These are phyloP conservation scores for Penicillium palitans DNA, from an alignment of 2,329 filamentous ascomycete species.

Conservation along the genomic window DNA sequence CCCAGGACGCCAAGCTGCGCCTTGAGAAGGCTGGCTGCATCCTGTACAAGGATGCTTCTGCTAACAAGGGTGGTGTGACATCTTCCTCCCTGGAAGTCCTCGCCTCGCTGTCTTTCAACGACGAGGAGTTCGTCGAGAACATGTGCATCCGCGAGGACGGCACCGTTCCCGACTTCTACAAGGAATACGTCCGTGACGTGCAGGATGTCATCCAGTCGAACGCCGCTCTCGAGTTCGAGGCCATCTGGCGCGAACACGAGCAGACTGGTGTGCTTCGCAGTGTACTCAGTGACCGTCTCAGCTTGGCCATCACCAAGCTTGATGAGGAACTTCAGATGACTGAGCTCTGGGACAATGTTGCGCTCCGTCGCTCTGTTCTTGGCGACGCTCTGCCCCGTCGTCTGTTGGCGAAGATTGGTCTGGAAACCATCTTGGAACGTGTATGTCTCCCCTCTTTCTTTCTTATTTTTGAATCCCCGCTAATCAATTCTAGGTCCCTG, in stretches of 20 bases:
- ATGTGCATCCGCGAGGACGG: constrained; percentile 86
- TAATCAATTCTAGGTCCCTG: constrained; percentile 64
- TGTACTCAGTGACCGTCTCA: constrained; percentile 87
- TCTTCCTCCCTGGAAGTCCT: constrained; percentile 96
- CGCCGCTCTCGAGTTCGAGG: constrained; percentile 91
- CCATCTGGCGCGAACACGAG: constrained; percentile 94
- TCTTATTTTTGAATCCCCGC: constrained; percentile 1
- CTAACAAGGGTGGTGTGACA: constrained; percentile 98
- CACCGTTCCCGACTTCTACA: constrained; percentile 83
- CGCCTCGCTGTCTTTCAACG: constrained; percentile 91
- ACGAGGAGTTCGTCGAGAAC: constrained; percentile 80
- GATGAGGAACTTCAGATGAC: constrained; percentile 95
- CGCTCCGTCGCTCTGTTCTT: constrained; percentile 75
- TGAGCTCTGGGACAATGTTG: constrained; percentile 82
- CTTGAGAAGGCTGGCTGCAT: constrained; percentile 94
- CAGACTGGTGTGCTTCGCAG: constrained; percentile 76
- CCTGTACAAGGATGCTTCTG: constrained; percentile 95
- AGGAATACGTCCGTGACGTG: constrained; percentile 86
- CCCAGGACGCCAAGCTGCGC: constrained; percentile 93
- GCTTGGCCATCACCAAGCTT: constrained; percentile 88
- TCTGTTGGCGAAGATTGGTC: constrained; percentile 82
- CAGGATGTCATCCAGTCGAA: constrained; percentile 90
- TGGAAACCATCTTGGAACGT: constrained; percentile 81
- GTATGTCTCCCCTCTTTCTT: constrained; percentile 49
- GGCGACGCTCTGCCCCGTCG: constrained; percentile 82